Evolutionary conservation across 164 flowering plant species (phyloP), one percentile per base, ranked within the genome.

Genomic region (Akebia trifoliata): DNA sequence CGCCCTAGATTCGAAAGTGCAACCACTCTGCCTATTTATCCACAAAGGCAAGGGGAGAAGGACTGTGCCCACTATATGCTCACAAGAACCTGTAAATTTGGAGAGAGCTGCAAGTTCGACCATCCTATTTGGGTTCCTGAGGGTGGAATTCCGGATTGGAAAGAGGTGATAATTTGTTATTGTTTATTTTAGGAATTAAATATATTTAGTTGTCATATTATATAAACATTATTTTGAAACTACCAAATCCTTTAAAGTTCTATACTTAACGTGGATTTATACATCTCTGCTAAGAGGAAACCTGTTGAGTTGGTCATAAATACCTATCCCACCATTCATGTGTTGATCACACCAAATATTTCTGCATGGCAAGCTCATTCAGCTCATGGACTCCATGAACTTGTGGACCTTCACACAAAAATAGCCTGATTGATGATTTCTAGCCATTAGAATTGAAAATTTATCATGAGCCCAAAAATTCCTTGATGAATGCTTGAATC

Each of bases 141-240:
- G 66, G 99, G 97, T 80, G 99, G 99, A 77, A 90, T 94, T 78
- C 95, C 97, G 36, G 95, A 90, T 78, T 88, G 99, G 97, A 94
- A 94, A 94, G 97, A 94, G 99, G 97, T 94, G 99, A 94, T 62
- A 18, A 31, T 62, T 73, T 76, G 63, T 58, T 70, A 49, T 52
- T 60, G 53, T 64, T 63, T 57, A 65, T 60, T 45, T 63, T 59
- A 56, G 64, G 61, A 1, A 57, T 32, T 34, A 55, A 37, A 52
- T 42, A 63, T 57, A 47, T 35, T 51, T 63, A 50, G 22, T 50
- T 37, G 25, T 61, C n/a, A n/a, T n/a, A n/a, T 50, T 47, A 31
- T 46, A 50, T 29, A 61, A n/a, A 40, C 48, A 61, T 56, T 57
- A 50, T 14, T 54, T 58, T 21, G 42, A 3, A 26, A 36, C 20